Base-by-base conservation (phyloP, 345 rosid genomes). In the Eucalyptus regnans region DNA sequence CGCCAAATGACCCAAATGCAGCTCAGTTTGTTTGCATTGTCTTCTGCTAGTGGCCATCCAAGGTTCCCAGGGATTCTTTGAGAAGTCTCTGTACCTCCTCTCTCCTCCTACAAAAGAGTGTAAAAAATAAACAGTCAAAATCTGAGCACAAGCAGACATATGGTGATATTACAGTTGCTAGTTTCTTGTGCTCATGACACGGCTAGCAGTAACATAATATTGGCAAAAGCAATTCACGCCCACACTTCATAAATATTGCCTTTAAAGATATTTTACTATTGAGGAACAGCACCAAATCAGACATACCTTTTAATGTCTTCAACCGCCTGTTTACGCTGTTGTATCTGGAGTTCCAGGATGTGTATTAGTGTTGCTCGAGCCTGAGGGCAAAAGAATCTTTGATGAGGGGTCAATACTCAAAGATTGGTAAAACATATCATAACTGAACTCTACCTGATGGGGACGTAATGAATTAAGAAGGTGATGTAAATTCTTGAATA, bases 281-380 rank as follows among this genome's bases (percentile, higher is more conserved):
- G 14, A 83, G 52, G 52, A 16, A 83, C 90, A 89, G 60, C 29
- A 76, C 41, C 80, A 86, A 44, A 44, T 25, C 84, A 86, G 86
- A 79, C 87, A 90, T 71, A 95, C 99, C 98, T 94, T 93, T 98
- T 95, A 89, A 98, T 95, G 92, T 98, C 99, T 89, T 98, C 98
- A 88, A 98, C 96, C 4, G 98, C 99, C 92, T 98, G 97, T 91
- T 97, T 96, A 43, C 98, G 93, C 8, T 93, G 95, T 87, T 95
- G 95, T 86, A 97, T 98, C 92, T 98, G 99, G 91, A 95, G 96
- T 90, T 98, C 98, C 88, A 96, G 92, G 86, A 97, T 94, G 92
- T 96, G 99, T 91, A 96, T 97, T 83, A 97, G 91, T 44, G 99
- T 97, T 88, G 99, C 99, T 90, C 98, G 94, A 33, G 98, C 99